Evolutionary conservation across 768 basidiomycete species (phyloP), one percentile per base, ranked within the genome.

Genomic region (Rhizopogon vesiculosus): DNA sequence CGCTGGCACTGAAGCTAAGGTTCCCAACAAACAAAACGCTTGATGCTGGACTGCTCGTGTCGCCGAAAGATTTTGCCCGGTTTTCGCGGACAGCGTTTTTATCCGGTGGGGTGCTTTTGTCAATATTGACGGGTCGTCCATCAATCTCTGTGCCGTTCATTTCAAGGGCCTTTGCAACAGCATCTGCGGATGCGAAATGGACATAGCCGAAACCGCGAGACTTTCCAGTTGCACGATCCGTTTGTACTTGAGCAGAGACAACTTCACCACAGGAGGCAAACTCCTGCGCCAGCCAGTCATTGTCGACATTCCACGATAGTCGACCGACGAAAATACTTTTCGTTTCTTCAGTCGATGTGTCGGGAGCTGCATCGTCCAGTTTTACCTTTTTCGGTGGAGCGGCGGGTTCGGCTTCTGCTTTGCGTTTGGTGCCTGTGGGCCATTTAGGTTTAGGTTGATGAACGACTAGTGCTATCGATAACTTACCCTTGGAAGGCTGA

Each of bases 281-380:
- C 71, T 98, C 96, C 69, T 86, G 81, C 48, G 87, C 84, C 59
- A 98, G 85, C 80, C 93, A 91, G 72, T 98, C 96, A 68, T 92
- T 89, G 76, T 98, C 96, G 59, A 98, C 89, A 69, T 90, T 91
- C 95, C 95, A 99, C 12, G 93, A 95, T 44, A 99, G 81, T 56
- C 83, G 82, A 53, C 96, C 96, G 61, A 99, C 93, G 66, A 95
- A 98, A 63, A 98, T 81, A 40, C 88, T 86, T 64, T 78, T 86
- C 15, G 77, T 76, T 55, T 84, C 79, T 60, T 82, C 79, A 9
- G 29, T 41, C 0, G 73, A 65, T 46, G 61, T 74, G 29, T 61
- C 64, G 5, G 63, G 54, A 19, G 69, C 67, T 15, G 71, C 72
- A 55, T 77, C 85, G 62, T 73, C 81, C 48, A 87, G 76, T 77